These are phyloP conservation scores for Blastocystis sp. DNA, from an alignment of 352 stramenopile species.

Conservation along the genomic window DNA sequence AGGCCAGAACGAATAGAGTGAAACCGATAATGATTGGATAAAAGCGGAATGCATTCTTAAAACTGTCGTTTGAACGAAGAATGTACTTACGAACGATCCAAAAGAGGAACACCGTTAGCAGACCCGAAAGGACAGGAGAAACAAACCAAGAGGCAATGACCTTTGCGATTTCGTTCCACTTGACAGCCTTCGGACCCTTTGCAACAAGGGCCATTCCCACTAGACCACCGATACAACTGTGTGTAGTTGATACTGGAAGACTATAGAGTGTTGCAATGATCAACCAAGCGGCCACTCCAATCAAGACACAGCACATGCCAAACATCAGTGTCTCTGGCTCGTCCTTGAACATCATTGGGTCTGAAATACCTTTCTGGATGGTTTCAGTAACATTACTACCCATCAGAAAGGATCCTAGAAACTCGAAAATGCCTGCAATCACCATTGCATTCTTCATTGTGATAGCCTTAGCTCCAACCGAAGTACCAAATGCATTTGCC, in stretches of 20 bases:
- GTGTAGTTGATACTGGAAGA: conserved; percentile 74
- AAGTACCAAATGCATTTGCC: conserved; percentile 69
- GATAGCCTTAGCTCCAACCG: conserved; percentile 68
- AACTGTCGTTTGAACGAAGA: conserved; percentile 64
- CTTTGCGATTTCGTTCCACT: conserved; percentile 28
- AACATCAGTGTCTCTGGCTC: conserved; percentile 68
- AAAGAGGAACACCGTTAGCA: conserved; percentile 66
- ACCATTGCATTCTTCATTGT: conserved; percentile 66
- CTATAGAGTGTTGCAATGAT: conserved; percentile 68
- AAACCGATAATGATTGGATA: conserved; percentile 66
- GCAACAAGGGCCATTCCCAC: conserved; percentile 70
- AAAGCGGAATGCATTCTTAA: conserved; percentile 64
- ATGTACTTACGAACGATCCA: conserved; percentile 66
- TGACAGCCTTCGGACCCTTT: conserved; percentile 63
- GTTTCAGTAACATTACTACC: conserved; percentile 69
- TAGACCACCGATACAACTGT: conserved; percentile 71
- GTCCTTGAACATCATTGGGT: conserved; percentile 68
- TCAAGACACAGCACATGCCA: conserved; percentile 68
- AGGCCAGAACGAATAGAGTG: conserved; percentile 66
- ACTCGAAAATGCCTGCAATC: conserved; percentile 68
- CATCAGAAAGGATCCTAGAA: conserved; percentile 67
- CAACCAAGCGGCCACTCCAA: conserved; percentile 69
- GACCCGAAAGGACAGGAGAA: conserved; percentile 66
- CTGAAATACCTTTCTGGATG: conserved; percentile 69
- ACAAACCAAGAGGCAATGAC: conserved; percentile 68